Conservation (phyloP, 179 eudicot genomes). For the Pouteria campechiana region DNA sequence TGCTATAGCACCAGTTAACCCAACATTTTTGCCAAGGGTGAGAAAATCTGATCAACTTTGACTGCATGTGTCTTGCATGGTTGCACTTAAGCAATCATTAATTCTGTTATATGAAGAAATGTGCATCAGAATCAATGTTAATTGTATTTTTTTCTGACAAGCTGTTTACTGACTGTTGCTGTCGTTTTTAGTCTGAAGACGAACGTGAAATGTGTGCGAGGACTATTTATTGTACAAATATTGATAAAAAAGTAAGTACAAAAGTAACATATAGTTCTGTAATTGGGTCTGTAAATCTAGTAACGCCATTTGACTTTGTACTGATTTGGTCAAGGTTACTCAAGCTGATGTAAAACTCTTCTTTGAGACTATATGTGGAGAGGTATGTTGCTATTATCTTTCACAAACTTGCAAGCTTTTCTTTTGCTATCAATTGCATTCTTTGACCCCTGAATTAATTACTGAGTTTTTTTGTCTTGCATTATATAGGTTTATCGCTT, state of each 20-base stretch:
- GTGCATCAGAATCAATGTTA: background rate
- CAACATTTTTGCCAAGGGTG: slow-evolving; percentile 66
- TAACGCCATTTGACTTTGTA: background rate
- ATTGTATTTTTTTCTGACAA: background rate
- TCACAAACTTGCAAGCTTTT: background rate
- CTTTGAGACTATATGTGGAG: slow-evolving; percentile 37
- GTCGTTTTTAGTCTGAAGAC: slow-evolving; percentile 36
- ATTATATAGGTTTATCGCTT: slow-evolving; percentile 48
- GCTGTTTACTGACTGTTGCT: background rate
- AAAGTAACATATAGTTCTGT: background rate
- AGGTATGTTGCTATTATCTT: slow-evolving; percentile 10
- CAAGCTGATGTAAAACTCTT: slow-evolving; percentile 43
- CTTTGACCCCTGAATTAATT: background rate
- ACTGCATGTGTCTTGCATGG: too few species aligned
- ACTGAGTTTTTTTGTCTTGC: background rate
- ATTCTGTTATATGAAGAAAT: too few species aligned
- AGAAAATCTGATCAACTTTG: slow-evolving; percentile 3
- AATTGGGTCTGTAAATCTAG: background rate
- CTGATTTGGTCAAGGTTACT: slow-evolving; percentile 27
- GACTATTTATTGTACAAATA: slow-evolving; percentile 57
- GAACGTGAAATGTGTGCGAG: slow-evolving; percentile 69
- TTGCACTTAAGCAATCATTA: too few species aligned
- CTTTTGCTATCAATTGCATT: too few species aligned
- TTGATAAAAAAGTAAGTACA: slow-evolving; percentile 48
- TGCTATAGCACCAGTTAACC: slow-evolving; percentile 78